phyloP scores from a whole-genome alignment of 2,329 filamentous ascomycete genomes.

The Hymenoscyphus albidus region DNA sequence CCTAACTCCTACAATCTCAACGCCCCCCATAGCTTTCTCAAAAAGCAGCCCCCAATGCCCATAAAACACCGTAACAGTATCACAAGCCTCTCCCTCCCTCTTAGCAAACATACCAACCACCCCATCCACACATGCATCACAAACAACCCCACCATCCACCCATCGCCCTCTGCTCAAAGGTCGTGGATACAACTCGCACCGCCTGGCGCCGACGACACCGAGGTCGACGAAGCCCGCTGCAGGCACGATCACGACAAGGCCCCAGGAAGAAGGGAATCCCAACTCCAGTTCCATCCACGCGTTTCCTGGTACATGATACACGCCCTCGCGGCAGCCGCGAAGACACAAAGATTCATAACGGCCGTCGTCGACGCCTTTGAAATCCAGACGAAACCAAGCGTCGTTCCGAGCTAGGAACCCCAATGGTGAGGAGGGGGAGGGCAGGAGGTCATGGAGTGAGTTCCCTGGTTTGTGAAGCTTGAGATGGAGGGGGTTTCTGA shows the following conservation, averaged over 20 bases:
- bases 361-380: constrained; percentile 82
- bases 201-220: constrained; percentile 49
- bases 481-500: constrained; percentile 39
- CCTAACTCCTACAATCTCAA: too few relatives aligned
- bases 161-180: too few relatives aligned
- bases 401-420: constrained; percentile 75
- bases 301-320: constrained; percentile 63
- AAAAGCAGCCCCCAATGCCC: too few relatives aligned
- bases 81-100: too few relatives aligned
- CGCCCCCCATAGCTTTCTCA: too few relatives aligned
- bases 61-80: too few relatives aligned
- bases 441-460: constrained; percentile 71
- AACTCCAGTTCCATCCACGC: constrained; percentile 73
- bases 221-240: constrained; percentile 79
- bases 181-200: too few relatives aligned
- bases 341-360: constrained; percentile 76
- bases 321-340: constrained; percentile 46
- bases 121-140: too few relatives aligned
- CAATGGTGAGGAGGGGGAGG: constrained; percentile 66
- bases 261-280: constrained; percentile 91
- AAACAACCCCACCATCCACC: too few relatives aligned
- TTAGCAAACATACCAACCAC: too few relatives aligned
- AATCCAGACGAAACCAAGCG: constrained; percentile 52
- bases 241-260: constrained; percentile 86
- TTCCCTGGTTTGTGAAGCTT: constrained; percentile 69